Base-by-base conservation (phyloP, 1,284 basidiomycete species). In the Ustilago esculenta region DNA sequence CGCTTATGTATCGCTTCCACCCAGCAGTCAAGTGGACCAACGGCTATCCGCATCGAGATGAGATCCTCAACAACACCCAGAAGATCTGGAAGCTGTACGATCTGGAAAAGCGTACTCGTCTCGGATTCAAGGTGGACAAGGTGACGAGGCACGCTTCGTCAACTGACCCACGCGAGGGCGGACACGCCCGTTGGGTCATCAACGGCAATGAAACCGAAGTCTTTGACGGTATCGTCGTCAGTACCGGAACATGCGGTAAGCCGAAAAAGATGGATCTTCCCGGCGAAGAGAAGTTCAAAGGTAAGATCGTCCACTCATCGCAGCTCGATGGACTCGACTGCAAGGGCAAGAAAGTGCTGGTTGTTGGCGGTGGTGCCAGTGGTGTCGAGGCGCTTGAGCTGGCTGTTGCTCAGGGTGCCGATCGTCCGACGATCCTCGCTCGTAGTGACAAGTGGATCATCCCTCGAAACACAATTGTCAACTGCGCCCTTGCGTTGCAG, bases 361-460 rank as follows among this genome's bases (percentile, higher is more conserved):
- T 81, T 34, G 60, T 89, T 21, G 88, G 88, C 0, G 85, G 85
- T 34, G 87, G 87, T 0, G 88, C 88, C 0, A 86, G 85, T 43
- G 87, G 86, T 8, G 86, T 88, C 15, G 88, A 89, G 71, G 86
- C 87, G 1, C 86, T 87, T n/a, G 87, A 88, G 71, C 63, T 79
- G 0, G 78, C 77, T 10, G 67, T 77, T 6, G 69, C 80, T 3
- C 82, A 85, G 45, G 84, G 85, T 18, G 87, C 87, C 4, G 83
- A 83, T 15, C 76, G 83, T 20, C 82, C 84, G 4, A 82, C 84
- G 3, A 85, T 88, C 77, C 77, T 88, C 24, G 87, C 87, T 1
- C 72, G 85, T 18, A 83, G 73, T 30, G 66, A 74, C 47, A 69
- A 72, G 53, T 79, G 71, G 64, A 64, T 77, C 51, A 71, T 73